A percentile compares a stretch with the other conserved stretches of the same genome.
Evolutionary conservation across 2,329 filamentous ascomycete species (phyloP).

Genomic region (Seiridium cupressi): DNA sequence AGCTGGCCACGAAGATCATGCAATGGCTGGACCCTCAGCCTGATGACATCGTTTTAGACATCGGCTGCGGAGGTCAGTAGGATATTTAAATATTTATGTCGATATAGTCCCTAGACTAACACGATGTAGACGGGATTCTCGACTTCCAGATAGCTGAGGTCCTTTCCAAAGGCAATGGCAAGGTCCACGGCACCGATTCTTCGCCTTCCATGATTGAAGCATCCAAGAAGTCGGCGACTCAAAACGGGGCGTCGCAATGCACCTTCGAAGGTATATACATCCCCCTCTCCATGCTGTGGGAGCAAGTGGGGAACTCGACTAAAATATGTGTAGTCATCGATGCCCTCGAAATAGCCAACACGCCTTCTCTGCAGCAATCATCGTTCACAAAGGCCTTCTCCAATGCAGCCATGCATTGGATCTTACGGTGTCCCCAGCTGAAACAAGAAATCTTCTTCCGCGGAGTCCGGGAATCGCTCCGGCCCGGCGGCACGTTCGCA

Average conservation of each 20-base stretch:
- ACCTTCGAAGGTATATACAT: constrained; percentile 40
- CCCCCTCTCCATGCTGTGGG: background rate
- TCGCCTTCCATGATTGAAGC: constrained; percentile 58
- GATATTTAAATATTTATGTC: background rate
- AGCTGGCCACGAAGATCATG: constrained; percentile 57
- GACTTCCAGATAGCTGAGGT: constrained; percentile 50
- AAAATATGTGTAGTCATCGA: constrained; percentile 38
- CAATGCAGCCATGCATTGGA: constrained; percentile 68
- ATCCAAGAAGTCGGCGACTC: constrained; percentile 39
- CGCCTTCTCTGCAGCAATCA: constrained; percentile 32
- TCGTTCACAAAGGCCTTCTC: constrained; percentile 59
- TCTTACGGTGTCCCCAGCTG: constrained; percentile 43
- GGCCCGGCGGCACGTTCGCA: constrained; percentile 54
- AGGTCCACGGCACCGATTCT: constrained; percentile 56
- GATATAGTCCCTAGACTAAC: background rate
- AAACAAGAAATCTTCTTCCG: constrained; percentile 51
- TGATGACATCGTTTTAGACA: constrained; percentile 58
- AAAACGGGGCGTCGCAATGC: constrained; percentile 30
- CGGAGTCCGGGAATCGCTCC: constrained; percentile 49
- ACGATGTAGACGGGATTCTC: constrained; percentile 49
- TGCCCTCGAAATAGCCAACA: constrained; percentile 36
- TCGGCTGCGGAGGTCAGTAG: constrained; percentile 60
- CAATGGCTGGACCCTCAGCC: constrained; percentile 57
- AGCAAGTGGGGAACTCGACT: background rate
- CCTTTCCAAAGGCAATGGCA: constrained; percentile 42